Percentiles rank a stretch among this genome's conserved stretches.
Evolutionary conservation across 2,329 filamentous ascomycete genomes (phyloP).

Genomic region (Aureobasidium sp.): DNA sequence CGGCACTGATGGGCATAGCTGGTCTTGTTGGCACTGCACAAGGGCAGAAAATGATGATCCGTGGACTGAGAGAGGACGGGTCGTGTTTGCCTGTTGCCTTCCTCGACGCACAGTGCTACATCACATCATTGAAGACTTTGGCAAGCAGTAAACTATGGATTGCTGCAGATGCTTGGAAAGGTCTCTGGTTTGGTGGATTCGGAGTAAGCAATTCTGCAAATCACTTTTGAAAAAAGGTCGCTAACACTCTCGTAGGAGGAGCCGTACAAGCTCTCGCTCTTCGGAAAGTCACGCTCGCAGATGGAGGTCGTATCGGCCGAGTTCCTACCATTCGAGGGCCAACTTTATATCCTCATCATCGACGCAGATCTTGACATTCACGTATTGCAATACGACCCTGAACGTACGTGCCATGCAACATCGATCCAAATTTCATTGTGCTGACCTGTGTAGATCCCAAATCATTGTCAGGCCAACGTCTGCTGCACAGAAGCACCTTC

Average conservation of each 20-base stretch:
- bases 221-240: not conserved
- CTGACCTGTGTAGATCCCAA: constrained; percentile 64
- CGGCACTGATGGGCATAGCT: constrained; percentile 76
- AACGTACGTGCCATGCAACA: constrained; percentile 55
- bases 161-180: constrained; percentile 85
- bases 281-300: constrained; percentile 75
- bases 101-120: constrained; percentile 94
- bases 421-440: not conserved
- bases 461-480: constrained; percentile 78
- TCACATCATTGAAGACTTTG: constrained; percentile 76
- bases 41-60: constrained; percentile 91
- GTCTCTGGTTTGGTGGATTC: constrained; percentile 93
- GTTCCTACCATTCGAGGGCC: constrained; percentile 77
- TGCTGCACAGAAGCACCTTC: constrained; percentile 84
- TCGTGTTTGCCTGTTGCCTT: constrained; percentile 90
- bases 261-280: constrained; percentile 88
- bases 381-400: constrained; percentile 87
- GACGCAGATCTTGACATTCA: constrained; percentile 84
- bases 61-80: constrained; percentile 91
- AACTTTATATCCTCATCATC: constrained; percentile 73
- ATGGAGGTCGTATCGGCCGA: constrained; percentile 77
- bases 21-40: constrained; percentile 86
- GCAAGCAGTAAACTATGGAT: constrained; percentile 77
- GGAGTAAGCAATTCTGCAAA: constrained; percentile 45
- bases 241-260: constrained; percentile 56